Evolutionary conservation across 768 basidiomycete genomes (phyloP), one percentile per base, ranked within the genome.

Genomic region (Saitozyma podzolica): DNA sequence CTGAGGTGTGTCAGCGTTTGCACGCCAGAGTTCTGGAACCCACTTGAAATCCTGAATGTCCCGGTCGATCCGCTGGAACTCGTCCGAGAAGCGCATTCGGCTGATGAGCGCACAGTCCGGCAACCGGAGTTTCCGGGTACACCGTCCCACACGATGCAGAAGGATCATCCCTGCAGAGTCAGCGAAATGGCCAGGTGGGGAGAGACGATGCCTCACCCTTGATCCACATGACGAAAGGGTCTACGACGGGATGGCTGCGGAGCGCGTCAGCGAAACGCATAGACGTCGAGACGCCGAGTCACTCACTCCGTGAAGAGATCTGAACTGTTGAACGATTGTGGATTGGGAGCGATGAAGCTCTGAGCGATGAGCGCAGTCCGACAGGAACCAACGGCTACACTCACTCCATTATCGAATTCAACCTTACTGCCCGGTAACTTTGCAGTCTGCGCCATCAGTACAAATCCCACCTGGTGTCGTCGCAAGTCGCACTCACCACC

Each of bases 231-330:
- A 69, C 53, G 39, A 60, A 62, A 29, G 62, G 59, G 48, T 69
- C 67, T n/a, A 47, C 60, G 14, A 69, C 61, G 13, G 70, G 70
- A 55, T 72, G 70, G 54, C 70, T 72, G 51, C n/a, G 0, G 41
- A 14, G 43, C 13, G 9, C 20, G 56, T 55, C 53, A 61, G 52
- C 52, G 16, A 45, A 9, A 45, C 16, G 16, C 43, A 9, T 16
- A 45, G 43, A 39, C 8, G 6, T n/a, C n/a, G n/a, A n/a, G 50
- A 10, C 40, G 13, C 2, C 11, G 40, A 50, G 41, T 7, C n/a
- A n/a, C 66, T 40, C 50, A 72, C 70, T 69, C 57, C 6, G 56
- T 67, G 48, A 56, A 69, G 4, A 72, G 58, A 50, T 72, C 68
- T 6, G 63, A 49, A 5, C 62, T 64, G 49, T 65, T 59, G 52